Evolutionary conservation across 305 asterid species (phyloP).

Genomic region (Fraxinus latifolia): DNA sequence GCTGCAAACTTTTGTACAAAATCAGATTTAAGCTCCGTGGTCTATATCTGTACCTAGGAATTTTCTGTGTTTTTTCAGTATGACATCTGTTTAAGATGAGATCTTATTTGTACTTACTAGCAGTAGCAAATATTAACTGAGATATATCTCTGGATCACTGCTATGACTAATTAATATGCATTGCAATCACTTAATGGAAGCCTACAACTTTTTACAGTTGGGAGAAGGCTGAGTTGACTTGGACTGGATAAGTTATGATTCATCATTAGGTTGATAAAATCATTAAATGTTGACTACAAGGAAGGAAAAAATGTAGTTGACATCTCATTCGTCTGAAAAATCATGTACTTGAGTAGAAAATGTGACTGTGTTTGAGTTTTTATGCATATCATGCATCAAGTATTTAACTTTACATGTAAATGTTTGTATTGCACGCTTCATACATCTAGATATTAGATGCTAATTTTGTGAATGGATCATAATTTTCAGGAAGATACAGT

Average conservation of each 20-base stretch:
- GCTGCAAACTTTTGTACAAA: background rate
- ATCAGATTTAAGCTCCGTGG: background rate
- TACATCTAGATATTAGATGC: background rate
- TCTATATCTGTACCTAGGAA: background rate
- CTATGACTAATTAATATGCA: background rate
- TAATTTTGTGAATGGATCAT: slow-evolving; percentile 15
- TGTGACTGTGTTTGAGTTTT: background rate
- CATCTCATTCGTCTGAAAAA: background rate
- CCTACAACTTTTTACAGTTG: background rate
- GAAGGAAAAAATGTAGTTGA: background rate
- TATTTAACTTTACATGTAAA: background rate
- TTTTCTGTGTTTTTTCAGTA: background rate
- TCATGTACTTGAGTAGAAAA: background rate
- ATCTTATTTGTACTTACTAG: background rate
- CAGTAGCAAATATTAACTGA: background rate
- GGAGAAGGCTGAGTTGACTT: background rate
- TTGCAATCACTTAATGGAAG: background rate
- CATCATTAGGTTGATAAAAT: background rate
- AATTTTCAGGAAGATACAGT: slow-evolving; percentile 82
- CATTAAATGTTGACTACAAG: background rate
- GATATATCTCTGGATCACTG: background rate
- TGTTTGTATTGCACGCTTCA: background rate
- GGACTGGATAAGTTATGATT: background rate
- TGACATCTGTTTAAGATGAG: background rate
- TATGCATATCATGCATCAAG: background rate